phyloP scores from a whole-genome alignment of 139 green algal genomes.

The Zygnema circumcarinatum region DNA sequence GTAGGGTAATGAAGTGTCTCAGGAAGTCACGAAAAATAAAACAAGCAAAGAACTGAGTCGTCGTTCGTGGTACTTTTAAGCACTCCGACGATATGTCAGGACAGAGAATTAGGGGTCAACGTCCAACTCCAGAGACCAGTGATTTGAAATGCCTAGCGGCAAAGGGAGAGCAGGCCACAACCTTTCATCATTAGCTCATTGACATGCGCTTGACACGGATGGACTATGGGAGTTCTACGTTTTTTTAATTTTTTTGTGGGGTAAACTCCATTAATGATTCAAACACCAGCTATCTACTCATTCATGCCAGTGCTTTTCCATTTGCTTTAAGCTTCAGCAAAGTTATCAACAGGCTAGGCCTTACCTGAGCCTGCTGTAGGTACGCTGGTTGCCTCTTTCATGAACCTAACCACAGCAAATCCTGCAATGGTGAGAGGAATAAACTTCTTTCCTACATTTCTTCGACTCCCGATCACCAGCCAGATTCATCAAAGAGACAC shows the following conservation, averaged over 20 bases:
- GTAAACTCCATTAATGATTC: no score
- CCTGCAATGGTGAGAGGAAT: neutral
- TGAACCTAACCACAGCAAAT: neutral
- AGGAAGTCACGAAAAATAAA: neutral
- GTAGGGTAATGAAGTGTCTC: neutral
- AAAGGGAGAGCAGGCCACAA: neutral
- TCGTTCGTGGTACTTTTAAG: neutral
- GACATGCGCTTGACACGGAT: no score
- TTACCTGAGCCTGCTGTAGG: neutral
- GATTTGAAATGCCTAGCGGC: neutral
- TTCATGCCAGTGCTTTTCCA: no score
- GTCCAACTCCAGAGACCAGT: neutral
- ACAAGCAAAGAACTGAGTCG: neutral
- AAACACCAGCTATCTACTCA: no score
- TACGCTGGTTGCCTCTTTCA: neutral
- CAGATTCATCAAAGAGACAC: no score
- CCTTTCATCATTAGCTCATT: no score
- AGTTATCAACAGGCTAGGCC: no score
- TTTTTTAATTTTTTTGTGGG: no score
- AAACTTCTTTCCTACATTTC: no score
- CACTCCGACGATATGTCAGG: neutral
- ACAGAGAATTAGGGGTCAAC: neutral
- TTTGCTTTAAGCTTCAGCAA: no score
- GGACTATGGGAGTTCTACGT: no score
- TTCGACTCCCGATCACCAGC: no score